Conservation (phyloP, 2,329 filamentous ascomycete species). For the Sarocladium strictum region DNA sequence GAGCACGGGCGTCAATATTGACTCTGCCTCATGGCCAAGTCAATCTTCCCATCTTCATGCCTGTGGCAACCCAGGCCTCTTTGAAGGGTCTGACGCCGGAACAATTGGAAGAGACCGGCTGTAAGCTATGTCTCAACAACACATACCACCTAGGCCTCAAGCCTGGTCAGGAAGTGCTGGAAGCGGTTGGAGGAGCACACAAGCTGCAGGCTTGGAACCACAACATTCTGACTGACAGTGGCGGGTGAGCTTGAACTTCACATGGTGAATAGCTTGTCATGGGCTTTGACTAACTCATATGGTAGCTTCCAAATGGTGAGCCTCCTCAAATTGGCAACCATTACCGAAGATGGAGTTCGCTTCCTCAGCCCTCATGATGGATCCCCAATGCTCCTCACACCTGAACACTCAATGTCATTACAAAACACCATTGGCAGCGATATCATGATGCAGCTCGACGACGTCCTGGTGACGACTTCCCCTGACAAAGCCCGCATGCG, state of each 20-base stretch:
- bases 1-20: slow-evolving; percentile 83
- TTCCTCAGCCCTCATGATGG: slow-evolving; percentile 97
- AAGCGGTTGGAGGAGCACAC: slow-evolving; percentile 85
- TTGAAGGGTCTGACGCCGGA: slow-evolving; percentile 91
- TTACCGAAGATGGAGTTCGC: slow-evolving; percentile 92
- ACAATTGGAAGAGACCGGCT: slow-evolving; percentile 84
- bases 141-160: slow-evolving; percentile 96
- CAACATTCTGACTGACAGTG: slow-evolving; percentile 84
- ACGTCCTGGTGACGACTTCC: slow-evolving; percentile 93
- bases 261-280: not conserved
- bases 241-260: slow-evolving; percentile 45
- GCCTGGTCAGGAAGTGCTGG: slow-evolving; percentile 83
- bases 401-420: slow-evolving; percentile 91
- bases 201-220: slow-evolving; percentile 91
- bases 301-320: slow-evolving; percentile 97
- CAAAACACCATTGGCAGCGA: slow-evolving; percentile 98
- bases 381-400: slow-evolving; percentile 90
- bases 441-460: slow-evolving; percentile 99
- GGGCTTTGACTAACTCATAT: not conserved
- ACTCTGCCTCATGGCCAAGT: slow-evolving; percentile 89
- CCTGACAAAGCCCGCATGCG: slow-evolving; percentile 83
- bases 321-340: slow-evolving; percentile 81
- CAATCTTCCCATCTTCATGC: slow-evolving; percentile 93
- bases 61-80: slow-evolving; percentile 92
- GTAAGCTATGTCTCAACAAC: slow-evolving; percentile 91